Evolutionary conservation across 164 flowering plant species (phyloP).

Genomic region (Macadamia tetraphylla): DNA sequence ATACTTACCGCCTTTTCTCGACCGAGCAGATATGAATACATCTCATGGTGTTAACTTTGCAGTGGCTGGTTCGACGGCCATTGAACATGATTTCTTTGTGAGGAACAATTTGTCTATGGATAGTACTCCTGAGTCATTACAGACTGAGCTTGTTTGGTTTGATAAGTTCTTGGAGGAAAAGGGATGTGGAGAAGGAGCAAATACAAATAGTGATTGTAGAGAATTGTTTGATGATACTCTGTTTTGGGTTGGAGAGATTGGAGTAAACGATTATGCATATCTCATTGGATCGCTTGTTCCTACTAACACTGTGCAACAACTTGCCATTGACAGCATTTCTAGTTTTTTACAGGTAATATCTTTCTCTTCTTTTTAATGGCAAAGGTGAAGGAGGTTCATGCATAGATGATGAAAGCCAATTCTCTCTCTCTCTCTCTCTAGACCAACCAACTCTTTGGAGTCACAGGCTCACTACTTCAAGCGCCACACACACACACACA

Average conservation of each 20-base stretch:
- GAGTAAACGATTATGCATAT: constrained; percentile 82
- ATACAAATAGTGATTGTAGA: constrained; percentile 18
- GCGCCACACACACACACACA: too few relatives aligned
- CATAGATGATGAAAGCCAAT: too few relatives aligned
- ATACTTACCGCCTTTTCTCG: constrained; percentile 39
- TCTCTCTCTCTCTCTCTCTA: neutral
- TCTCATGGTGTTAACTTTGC: constrained; percentile 67
- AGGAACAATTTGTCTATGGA: constrained; percentile 32
- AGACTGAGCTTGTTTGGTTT: constrained; percentile 65
- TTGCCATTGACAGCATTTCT: constrained; percentile 33
- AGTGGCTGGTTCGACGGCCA: constrained; percentile 56
- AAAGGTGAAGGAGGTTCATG: too few relatives aligned
- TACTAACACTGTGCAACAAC: constrained; percentile 32
- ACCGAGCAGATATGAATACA: constrained; percentile 13
- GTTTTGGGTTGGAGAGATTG: constrained; percentile 92
- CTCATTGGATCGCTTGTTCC: constrained; percentile 40
- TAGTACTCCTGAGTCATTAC: constrained; percentile 56
- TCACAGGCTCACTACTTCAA: too few relatives aligned
- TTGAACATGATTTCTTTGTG: constrained; percentile 33
- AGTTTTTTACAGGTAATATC: constrained; percentile 46
- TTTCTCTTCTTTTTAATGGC: too few relatives aligned
- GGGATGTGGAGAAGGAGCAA: constrained; percentile 29
- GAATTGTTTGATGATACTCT: constrained; percentile 41
- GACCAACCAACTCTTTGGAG: too few relatives aligned
- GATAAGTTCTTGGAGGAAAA: constrained; percentile 30